A percentile compares a stretch with the other conserved stretches of the same genome.
Conservation (phyloP, 495 filamentous ascomycete genomes). For the Pyronema domesticum region DNA sequence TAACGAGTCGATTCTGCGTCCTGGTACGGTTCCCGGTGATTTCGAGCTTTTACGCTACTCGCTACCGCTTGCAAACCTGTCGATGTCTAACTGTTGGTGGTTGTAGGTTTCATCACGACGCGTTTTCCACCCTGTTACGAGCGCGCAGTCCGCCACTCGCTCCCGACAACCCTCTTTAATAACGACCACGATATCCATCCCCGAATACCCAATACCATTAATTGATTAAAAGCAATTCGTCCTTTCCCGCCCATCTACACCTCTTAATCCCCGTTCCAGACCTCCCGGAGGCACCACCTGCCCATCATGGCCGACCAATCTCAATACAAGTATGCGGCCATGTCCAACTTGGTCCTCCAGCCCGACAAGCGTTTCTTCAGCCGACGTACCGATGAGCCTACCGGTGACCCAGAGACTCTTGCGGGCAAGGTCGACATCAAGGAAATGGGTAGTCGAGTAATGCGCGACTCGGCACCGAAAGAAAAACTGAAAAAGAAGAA, state of each 20-base stretch:
- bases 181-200: background rate
- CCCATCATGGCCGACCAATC: conserved; percentile 71
- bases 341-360: conserved; percentile 99
- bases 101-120: background rate
- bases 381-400: conserved; percentile 69
- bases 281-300: conserved; percentile 1
- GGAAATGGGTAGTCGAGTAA: conserved; percentile 79
- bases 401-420: conserved; percentile 92
- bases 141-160: background rate
- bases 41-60: too few relatives aligned
- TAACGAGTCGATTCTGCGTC: background rate
- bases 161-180: background rate
- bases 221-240: background rate
- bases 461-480: conserved; percentile 61
- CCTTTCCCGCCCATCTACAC: background rate
- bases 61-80: too few relatives aligned
- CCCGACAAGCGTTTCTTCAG: conserved; percentile 92
- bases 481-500: conserved; percentile 50
- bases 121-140: background rate
- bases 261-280: conserved; percentile 2
- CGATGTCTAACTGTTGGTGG: background rate
- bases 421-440: conserved; percentile 80
- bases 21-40: background rate
- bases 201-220: background rate
- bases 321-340: conserved; percentile 99